Conservation (phyloP, 1,284 basidiomycete species). For the Cryptococcus sp. region DNA sequence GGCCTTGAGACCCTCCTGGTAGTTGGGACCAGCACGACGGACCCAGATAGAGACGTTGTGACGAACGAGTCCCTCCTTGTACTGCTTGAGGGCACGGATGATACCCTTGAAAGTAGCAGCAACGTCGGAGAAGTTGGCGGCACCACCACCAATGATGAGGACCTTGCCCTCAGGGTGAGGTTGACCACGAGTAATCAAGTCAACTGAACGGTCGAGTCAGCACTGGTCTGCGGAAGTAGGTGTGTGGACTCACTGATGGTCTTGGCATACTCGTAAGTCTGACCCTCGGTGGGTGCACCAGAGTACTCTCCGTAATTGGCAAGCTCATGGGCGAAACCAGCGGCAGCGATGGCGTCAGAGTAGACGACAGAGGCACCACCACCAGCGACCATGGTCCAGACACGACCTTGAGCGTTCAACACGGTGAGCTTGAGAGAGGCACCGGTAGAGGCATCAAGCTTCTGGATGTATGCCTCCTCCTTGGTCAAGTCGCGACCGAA, state of each 20-base stretch:
- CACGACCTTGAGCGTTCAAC: constrained; percentile 87
- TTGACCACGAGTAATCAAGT: constrained; percentile 89
- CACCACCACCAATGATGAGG: constrained; percentile 97
- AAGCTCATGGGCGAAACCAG: constrained; percentile 94
- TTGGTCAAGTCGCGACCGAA: constrained; percentile 98
- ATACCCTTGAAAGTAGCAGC: constrained; percentile 99
- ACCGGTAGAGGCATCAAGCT: constrained; percentile 94
- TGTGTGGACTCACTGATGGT: constrained; percentile 71
- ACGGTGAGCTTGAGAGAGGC: constrained; percentile 98
- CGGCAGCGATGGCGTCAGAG: constrained; percentile 94
- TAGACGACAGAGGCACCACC: constrained; percentile 55
- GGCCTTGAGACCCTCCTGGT: constrained; percentile 98
- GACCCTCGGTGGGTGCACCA: constrained; percentile 95
- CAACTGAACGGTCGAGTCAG: constrained; percentile 58
- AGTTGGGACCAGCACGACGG: constrained; percentile 98
- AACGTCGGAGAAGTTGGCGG: constrained; percentile 99
- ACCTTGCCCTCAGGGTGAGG: constrained; percentile 88
- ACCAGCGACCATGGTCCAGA: constrained; percentile 99
- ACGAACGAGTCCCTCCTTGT: constrained; percentile 77
- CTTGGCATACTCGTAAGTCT: constrained; percentile 99
- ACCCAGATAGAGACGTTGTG: constrained; percentile 93
- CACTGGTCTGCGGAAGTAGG: constrained; percentile 4
- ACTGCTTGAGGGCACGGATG: constrained; percentile 94
- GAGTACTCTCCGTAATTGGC: constrained; percentile 99
- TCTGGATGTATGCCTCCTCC: constrained; percentile 98